Conservation (phyloP, 2,329 filamentous ascomycete species). For the Nothophoma quercina region DNA sequence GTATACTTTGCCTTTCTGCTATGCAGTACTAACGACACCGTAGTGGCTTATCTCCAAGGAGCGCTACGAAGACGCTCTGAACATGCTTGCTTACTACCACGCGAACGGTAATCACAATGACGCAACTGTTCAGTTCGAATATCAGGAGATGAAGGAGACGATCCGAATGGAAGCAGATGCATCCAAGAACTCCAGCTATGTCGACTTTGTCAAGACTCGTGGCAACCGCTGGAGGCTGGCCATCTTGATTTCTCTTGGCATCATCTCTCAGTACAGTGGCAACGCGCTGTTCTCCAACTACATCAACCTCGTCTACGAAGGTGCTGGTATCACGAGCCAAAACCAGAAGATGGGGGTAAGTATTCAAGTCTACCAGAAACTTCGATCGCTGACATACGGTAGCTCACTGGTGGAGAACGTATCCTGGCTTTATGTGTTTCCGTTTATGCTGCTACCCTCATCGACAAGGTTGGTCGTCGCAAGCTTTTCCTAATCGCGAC, state of each 20-base stretch:
- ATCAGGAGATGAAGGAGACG: conserved; percentile 70
- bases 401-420: conserved; percentile 59
- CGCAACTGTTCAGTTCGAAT: conserved; percentile 70
- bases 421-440: conserved; percentile 66
- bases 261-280: conserved; percentile 73
- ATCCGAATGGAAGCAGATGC: conserved; percentile 64
- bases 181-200: conserved; percentile 60
- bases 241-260: conserved; percentile 68
- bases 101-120: conserved; percentile 66
- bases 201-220: conserved; percentile 68
- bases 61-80: conserved; percentile 67
- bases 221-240: conserved; percentile 71
- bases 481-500: conserved; percentile 61
- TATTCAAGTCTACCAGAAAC: background rate
- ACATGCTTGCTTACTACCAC: conserved; percentile 69
- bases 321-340: conserved; percentile 64
- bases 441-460: conserved; percentile 62
- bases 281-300: conserved; percentile 73
- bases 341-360: conserved; percentile 52
- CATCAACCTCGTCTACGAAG: conserved; percentile 67
- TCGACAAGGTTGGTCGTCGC: conserved; percentile 64
- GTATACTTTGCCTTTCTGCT: background rate
- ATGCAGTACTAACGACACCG: background rate
- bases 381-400: conserved; percentile 6
- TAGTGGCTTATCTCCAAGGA: conserved; percentile 67